Base-by-base conservation (phyloP, 805 yeast species). In the Metschnikowia santaceciliae region DNA sequence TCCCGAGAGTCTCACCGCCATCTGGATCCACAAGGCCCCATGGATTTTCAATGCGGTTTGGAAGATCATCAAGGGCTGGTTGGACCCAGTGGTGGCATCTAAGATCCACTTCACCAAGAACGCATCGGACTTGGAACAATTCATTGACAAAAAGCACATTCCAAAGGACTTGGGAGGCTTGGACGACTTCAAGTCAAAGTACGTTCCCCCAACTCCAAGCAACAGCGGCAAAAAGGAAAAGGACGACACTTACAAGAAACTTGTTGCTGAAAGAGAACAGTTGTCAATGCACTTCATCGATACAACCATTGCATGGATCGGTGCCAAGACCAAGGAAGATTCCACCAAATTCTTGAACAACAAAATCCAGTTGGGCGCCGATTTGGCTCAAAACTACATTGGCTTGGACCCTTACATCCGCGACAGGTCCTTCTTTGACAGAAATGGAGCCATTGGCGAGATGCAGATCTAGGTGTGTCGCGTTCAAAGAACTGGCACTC, bases 41-140 rank as follows among this genome's bases (percentile, higher is more conserved):
- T 90, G 97, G 97, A 82, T 94, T 47, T 94, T 94, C 75, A 83
- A 88, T 50, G 92, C 97, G 30, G 88, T 92, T 54, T 94, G 99
- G 98, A 86, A 85, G 59, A 81, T 92, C 59, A 83, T 94, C 61
- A 90, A 88, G 68, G 85, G 85, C 60, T 92, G 97, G 98, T 76
- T 92, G 54, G 98, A 94, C 66, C 98, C 98, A 2, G 97, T 88
- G 15, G 97, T 92, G 47, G 96, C 97, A 0, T 78, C 92, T 30
- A 92, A 92, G 70, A 88, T 94, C 60, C 80, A 81, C 40, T 94
- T 92, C 70, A 88, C 96, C 26, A 86, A 86, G 63, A 74, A 72
- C 55, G 64, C 73, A 14, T 77, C 81, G 50, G 97, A 94, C 53
- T 70, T 92, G 62, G 77, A 75, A 48, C 78, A 84, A 58, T 82